A percentile compares a stretch with the other conserved stretches of the same genome.
phyloP scores from a whole-genome alignment of 345 rosid species.

The Ceriops tagal region DNA sequence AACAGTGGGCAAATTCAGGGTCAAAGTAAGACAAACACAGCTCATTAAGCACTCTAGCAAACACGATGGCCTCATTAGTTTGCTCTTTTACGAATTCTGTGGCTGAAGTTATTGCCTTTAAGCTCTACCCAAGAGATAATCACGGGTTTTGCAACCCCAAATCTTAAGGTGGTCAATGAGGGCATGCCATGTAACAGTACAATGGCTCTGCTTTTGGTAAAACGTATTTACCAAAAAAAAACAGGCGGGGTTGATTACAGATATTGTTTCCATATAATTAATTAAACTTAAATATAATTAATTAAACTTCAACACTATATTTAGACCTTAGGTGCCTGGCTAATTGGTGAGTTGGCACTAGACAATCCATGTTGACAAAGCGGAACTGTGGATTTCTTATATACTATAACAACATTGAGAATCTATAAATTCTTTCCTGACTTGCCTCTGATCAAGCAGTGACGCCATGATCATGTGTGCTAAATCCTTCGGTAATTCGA shows the following conservation, averaged over 20 bases:
- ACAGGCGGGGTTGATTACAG: not conserved
- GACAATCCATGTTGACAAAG: too few relatives aligned
- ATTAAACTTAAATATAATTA: not conserved
- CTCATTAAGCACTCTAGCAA: slow-evolving; percentile 1
- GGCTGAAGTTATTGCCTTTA: not conserved
- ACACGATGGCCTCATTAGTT: not conserved
- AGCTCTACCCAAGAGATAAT: slow-evolving; percentile 21
- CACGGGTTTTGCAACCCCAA: not conserved
- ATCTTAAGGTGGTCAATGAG: not conserved
- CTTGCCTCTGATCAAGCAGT: too few relatives aligned
- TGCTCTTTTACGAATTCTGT: not conserved
- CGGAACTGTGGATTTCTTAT: too few relatives aligned
- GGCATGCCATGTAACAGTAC: not conserved
- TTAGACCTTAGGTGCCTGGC: not conserved
- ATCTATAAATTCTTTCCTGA: too few relatives aligned
- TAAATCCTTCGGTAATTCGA: too few relatives aligned
- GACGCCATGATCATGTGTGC: too few relatives aligned
- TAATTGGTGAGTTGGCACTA: not conserved
- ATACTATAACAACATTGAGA: too few relatives aligned
- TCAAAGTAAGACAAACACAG: not conserved
- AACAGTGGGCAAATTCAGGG: not conserved
- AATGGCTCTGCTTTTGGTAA: slow-evolving; percentile 5
- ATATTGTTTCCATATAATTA: not conserved
- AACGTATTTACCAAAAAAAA: not conserved
- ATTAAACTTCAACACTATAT: not conserved